A percentile compares a stretch with the other conserved stretches of the same genome.
phyloP scores from a whole-genome alignment of 108 stramenopile species.

The Cyclotella baltica region DNA sequence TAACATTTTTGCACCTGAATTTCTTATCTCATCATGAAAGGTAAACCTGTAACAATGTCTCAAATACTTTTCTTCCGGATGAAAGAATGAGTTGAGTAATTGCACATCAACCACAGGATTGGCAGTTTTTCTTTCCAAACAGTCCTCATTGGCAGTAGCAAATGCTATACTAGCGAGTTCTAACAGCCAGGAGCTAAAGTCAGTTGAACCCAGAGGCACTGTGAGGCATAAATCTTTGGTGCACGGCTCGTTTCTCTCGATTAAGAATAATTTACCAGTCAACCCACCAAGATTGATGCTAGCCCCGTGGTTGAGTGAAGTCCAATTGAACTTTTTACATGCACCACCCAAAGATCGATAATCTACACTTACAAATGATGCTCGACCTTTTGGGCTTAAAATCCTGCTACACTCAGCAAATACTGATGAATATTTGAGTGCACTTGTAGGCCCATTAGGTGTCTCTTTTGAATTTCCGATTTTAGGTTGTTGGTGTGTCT shows the following conservation, averaged over 20 bases:
- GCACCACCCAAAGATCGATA: slow-evolving; percentile 34
- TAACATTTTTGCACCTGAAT: slow-evolving; percentile 36
- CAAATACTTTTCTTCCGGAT: background rate
- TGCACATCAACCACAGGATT: slow-evolving; percentile 23
- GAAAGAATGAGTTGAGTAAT: slow-evolving; percentile 32
- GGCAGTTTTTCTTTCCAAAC: background rate
- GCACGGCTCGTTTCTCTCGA: slow-evolving; percentile 27
- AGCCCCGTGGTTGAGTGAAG: background rate
- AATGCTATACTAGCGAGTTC: slow-evolving; percentile 12
- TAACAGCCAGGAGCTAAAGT: slow-evolving; percentile 15
- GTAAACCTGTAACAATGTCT: slow-evolving; percentile 56
- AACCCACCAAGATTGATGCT: slow-evolving; percentile 54
- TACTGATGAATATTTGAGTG: slow-evolving; percentile 35
- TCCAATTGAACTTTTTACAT: slow-evolving; percentile 28
- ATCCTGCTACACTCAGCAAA: slow-evolving; percentile 38
- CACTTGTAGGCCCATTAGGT: background rate
- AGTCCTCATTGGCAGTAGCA: background rate
- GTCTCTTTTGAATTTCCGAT: background rate
- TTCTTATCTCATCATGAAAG: slow-evolving; percentile 39
- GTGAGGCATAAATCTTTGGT: slow-evolving; percentile 51
- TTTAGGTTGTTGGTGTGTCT: slow-evolving; percentile 48
- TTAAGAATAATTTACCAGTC: slow-evolving; percentile 30
- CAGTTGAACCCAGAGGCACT: slow-evolving; percentile 5
- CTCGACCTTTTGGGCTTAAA: slow-evolving; percentile 34
- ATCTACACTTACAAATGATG: slow-evolving; percentile 46